Evolutionary conservation across 805 yeast genomes (phyloP), one percentile per base, ranked within the genome.

Genomic region (Teunomyces stri): DNA sequence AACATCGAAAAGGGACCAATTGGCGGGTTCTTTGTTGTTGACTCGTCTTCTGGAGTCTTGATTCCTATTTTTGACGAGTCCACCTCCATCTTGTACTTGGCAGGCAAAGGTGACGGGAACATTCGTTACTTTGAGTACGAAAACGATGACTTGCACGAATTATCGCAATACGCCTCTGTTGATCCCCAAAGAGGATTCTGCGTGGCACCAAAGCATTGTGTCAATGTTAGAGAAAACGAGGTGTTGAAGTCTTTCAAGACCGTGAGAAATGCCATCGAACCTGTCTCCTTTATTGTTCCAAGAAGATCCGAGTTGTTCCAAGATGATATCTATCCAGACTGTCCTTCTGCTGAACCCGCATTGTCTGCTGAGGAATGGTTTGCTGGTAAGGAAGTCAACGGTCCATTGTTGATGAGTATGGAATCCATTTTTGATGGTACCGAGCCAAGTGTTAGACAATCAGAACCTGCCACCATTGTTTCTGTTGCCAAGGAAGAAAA

Each of bases 81-180:
- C 30, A 90, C 87, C 39, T 81, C 84, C 47, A 81, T 91, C 49
- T 75, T 94, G 50, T 94, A 86, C 61, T 72, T 94, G 51, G 98
- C 96, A 28, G 99, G 99, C 57, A 92, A 94, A 68, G 97, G 97
- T 66, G 99, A 94, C 66, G 98, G 98, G 58, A 94, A 92, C 65
- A 89, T 94, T 59, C 87, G 97, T 61, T 92, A 92, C 70, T 94
- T 74, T 62, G 99, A 94, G 72, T 89, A 80, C 65, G 89, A 84
- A 51, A 81, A 87, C 58, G 97, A 92, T 59, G 86, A 84, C 59
- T 75, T 94, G 47, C 84, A 76, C 67, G 89, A 87, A 56, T 70
- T 94, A 50, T 87, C 96, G n/a, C 97, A 92, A 64, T 94, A 79
- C 66, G 84, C 84, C 51, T 89, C 97, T 3, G 80, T 83, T 2